These are phyloP conservation scores for Endothia cerciana DNA, from an alignment of 2,329 filamentous ascomycete genomes.

Conservation along the genomic window DNA sequence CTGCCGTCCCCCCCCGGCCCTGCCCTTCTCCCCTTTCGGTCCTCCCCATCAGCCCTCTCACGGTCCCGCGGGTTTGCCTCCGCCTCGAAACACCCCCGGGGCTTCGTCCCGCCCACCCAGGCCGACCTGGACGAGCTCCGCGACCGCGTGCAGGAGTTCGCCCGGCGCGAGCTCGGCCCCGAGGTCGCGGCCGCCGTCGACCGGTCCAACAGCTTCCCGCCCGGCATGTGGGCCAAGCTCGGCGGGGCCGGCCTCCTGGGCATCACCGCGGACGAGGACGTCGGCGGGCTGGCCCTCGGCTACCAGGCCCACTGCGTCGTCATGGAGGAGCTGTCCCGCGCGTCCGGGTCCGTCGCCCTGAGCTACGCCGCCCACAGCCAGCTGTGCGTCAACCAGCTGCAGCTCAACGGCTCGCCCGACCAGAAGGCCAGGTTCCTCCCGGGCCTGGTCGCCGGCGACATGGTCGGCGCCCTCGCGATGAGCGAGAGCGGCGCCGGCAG, in stretches of 20 bases:
- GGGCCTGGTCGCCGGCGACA: conserved; percentile 76
- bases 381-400: conserved; percentile 94
- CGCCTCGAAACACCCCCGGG: conserved; percentile 58
- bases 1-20: conserved; percentile 33
- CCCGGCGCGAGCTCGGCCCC: conserved; percentile 82
- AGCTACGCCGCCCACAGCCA: conserved; percentile 97
- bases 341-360: conserved; percentile 80
- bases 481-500: conserved; percentile 88
- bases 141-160: conserved; percentile 86
- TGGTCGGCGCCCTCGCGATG: conserved; percentile 91
- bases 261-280: conserved; percentile 90
- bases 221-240: conserved; percentile 90
- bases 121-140: conserved; percentile 80
- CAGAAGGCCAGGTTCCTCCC: conserved; percentile 86
- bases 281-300: conserved; percentile 87
- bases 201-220: conserved; percentile 83
- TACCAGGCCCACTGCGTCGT: conserved; percentile 97
- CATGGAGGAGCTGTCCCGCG: conserved; percentile 91
- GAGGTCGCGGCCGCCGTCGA: conserved; percentile 84
- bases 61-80: conserved; percentile 50
- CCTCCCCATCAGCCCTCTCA: conserved; percentile 32
- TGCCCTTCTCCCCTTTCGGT: conserved; percentile 44
- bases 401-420: conserved; percentile 78
- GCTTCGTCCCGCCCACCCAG: conserved; percentile 69
- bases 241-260: conserved; percentile 90